phyloP scores from a whole-genome alignment of 345 rosid species.

The Excoecaria cochinchinensis region DNA sequence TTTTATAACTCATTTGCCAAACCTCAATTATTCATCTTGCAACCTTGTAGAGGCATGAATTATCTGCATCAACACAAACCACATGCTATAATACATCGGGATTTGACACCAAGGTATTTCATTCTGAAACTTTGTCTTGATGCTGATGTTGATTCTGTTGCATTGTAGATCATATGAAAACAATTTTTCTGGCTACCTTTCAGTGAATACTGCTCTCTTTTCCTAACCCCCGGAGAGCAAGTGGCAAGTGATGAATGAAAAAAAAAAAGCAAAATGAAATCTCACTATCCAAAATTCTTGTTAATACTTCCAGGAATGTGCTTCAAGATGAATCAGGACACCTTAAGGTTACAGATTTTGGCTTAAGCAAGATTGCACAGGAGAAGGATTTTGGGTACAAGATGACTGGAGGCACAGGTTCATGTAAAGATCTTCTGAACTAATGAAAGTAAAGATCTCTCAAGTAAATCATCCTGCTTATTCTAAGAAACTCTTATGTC shows the following conservation, averaged over 20 bases:
- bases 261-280: background rate
- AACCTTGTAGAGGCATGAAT: constrained; percentile 61
- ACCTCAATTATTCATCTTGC: background rate
- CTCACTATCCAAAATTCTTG: background rate
- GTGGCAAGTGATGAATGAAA: background rate
- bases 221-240: background rate
- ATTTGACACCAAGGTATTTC: constrained; percentile 61
- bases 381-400: constrained; percentile 58
- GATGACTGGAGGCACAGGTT: constrained; percentile 65
- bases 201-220: background rate
- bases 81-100: constrained; percentile 56
- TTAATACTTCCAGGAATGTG: constrained; percentile 39
- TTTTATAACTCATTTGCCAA: background rate
- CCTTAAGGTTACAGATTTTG: constrained; percentile 68
- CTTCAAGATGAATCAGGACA: constrained; percentile 62
- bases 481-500: background rate
- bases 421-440: constrained; percentile 38
- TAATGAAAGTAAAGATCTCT: constrained; percentile 5
- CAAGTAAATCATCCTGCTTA: background rate
- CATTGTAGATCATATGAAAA: background rate
- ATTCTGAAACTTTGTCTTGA: constrained; percentile 8
- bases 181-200: background rate
- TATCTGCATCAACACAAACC: constrained; percentile 69
- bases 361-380: constrained; percentile 62
- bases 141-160: background rate